These are phyloP conservation scores for Phanerochaete carnosa DNA, from an alignment of 768 basidiomycete species.

Conservation along the genomic window DNA sequence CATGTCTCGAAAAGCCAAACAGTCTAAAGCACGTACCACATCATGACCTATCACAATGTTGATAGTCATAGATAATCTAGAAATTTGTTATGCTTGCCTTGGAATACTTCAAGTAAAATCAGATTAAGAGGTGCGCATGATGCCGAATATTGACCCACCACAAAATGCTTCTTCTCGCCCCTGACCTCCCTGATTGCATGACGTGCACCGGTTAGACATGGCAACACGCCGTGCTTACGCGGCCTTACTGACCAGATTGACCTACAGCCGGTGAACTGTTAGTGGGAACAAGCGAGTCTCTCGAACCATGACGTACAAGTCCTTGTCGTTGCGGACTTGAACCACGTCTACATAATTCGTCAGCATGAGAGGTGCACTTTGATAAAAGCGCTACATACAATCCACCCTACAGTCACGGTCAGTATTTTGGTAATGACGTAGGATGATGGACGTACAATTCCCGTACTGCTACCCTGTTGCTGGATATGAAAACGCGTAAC, in stretches of 20 bases:
- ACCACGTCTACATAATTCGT: constrained; percentile 56
- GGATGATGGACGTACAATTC: constrained; percentile 56
- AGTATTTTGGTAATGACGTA: not conserved
- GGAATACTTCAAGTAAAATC: constrained; percentile 52
- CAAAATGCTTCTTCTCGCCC: constrained; percentile 80
- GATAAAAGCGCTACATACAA: constrained; percentile 42
- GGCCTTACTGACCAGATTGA: constrained; percentile 71
- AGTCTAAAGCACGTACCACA: constrained; percentile 55
- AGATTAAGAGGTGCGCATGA: not conserved
- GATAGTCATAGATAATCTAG: not conserved
- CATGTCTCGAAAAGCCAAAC: not conserved
- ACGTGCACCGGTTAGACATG: not conserved
- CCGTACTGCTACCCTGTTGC: constrained; percentile 60
- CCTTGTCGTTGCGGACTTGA: constrained; percentile 65
- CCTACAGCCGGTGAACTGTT: constrained; percentile 31
- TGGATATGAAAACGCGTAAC: not conserved
- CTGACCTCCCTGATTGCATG: constrained; percentile 75
- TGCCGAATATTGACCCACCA: constrained; percentile 43
- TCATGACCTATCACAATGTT: constrained; percentile 63
- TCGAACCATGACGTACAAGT: constrained; percentile 56
- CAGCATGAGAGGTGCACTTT: not conserved
- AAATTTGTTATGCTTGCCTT: constrained; percentile 47
- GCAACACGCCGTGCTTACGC: constrained; percentile 9
- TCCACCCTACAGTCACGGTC: constrained; percentile 49
- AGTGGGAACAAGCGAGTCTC: not conserved